Conservation (phyloP, 2,329 filamentous ascomycete species). For the Endocalyx cinctus region DNA sequence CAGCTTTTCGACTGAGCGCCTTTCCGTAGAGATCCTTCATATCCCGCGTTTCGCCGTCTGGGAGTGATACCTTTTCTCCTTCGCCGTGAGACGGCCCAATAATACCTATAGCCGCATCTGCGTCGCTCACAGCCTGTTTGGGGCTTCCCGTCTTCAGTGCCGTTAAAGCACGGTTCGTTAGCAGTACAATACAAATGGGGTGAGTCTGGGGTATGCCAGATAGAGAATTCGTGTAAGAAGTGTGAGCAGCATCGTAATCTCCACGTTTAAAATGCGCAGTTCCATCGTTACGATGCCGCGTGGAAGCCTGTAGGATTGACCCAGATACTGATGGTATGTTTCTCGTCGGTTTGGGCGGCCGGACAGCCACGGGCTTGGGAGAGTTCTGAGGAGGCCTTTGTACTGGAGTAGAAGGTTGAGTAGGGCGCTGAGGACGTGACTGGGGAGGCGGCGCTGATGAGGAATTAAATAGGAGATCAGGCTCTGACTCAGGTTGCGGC, state of each 20-base stretch:
- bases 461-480: constrained; percentile 61
- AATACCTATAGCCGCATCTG: constrained; percentile 71
- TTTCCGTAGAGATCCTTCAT: constrained; percentile 95
- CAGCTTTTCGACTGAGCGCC: constrained; percentile 88
- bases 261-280: constrained; percentile 90
- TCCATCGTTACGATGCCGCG: constrained; percentile 72
- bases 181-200: constrained; percentile 79
- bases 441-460: constrained; percentile 27
- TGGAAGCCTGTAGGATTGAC: constrained; percentile 67
- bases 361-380: constrained; percentile 39
- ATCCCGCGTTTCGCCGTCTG: constrained; percentile 63
- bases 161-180: constrained; percentile 87
- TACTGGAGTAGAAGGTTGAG: constrained; percentile 30
- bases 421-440: constrained; percentile 13
- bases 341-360: constrained; percentile 43
- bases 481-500: constrained; percentile 41
- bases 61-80: constrained; percentile 71
- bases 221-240: constrained; percentile 75
- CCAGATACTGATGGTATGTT: constrained; percentile 63
- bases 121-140: constrained; percentile 79
- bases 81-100: constrained; percentile 79
- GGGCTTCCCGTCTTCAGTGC: constrained; percentile 88
- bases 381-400: constrained; percentile 35
- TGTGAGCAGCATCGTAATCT: constrained; percentile 83
- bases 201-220: constrained; percentile 70